Percentiles rank a stretch among this genome's conserved stretches.
Conservation (phyloP, 345 rosid genomes). For the Sonneratia caseolaris region DNA sequence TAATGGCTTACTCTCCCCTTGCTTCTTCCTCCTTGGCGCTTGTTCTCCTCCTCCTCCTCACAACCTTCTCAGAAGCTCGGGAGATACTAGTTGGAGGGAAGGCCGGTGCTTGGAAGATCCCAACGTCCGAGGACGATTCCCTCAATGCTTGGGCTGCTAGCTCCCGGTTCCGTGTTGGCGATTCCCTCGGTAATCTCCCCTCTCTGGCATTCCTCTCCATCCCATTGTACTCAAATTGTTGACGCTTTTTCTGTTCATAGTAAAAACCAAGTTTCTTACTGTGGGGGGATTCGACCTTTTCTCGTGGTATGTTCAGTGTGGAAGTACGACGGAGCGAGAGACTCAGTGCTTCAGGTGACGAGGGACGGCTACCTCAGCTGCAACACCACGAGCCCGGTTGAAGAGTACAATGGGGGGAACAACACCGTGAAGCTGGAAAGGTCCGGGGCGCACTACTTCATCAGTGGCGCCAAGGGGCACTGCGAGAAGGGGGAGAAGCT, state of each 20-base stretch:
- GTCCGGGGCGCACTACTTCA: conserved; percentile 64
- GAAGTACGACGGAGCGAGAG: conserved; percentile 51
- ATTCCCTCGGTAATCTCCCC: conserved; percentile 39
- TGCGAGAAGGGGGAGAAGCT: conserved; percentile 79
- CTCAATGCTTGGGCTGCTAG: conserved; percentile 71
- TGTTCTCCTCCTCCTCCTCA: neutral
- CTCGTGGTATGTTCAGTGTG: neutral
- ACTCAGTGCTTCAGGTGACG: conserved; percentile 66
- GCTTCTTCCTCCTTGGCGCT: neutral
- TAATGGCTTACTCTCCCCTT: conserved; percentile 4
- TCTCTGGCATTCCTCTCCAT: neutral
- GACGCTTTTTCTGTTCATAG: neutral
- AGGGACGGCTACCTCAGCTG: conserved; percentile 51
- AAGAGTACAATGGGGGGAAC: conserved; percentile 53
- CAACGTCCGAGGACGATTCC: conserved; percentile 58
- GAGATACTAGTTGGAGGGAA: conserved; percentile 53
- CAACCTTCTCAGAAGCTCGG: conserved; percentile 22
- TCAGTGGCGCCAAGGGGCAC: conserved; percentile 64
- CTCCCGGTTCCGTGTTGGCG: conserved; percentile 53
- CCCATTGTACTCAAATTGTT: neutral
- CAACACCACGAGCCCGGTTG: conserved; percentile 45
- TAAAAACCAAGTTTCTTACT: neutral
- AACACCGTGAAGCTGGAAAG: conserved; percentile 51
- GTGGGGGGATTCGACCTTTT: neutral
- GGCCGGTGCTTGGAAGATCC: conserved; percentile 43